Base-by-base conservation (phyloP, 2,329 filamentous ascomycete species). In the Epichloe hybrida region DNA sequence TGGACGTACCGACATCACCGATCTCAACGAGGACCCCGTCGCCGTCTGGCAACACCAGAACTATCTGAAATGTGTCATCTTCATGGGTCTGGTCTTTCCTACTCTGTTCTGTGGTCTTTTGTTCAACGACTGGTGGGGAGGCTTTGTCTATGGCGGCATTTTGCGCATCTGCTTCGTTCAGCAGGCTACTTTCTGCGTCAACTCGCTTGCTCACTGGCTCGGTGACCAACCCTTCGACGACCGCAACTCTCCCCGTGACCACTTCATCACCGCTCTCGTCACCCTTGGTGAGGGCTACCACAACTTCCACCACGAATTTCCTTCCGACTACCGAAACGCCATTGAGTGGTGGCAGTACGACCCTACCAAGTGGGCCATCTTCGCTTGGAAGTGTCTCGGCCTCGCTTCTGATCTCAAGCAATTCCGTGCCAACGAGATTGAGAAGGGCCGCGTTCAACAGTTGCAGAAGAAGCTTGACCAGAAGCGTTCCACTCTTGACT, bases 221-320 rank as follows among this genome's bases (percentile, higher is more conserved):
- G 88, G 88, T 55, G 88, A 94, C 61, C 88, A 94, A 73, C 88
- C 88, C 54, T 94, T 94, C 66, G 88, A 94, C 61, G 88, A 94
- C 77, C 85, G 87, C 69, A 91, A 94, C 80, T 89, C 85, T 54
- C 88, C 88, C 56, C 84, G 88, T 66, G 88, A 94, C 62, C 87
- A 94, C 69, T 78, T 91, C 64, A 80, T 94, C 69, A 94, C 88
- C 40, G 88, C 88, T 43, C 72, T 94, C 17, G 83, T 88, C 59
- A 94, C 88, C 42, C 83, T 94, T 21, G 88, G 88, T 46, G 88
- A 90, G 71, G 88, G 88, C 34, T 94, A 94, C 73, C 88, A 94
- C 78, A 94, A 94, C 77, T 94, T 94, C 78, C 88, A 94, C 72
- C 88, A 94, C 76, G 88, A 94, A 69, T 94, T 94, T 72, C 88